Percentiles rank a stretch among this genome's conserved stretches.
phyloP scores from a whole-genome alignment of 345 rosid genomes.

The Physaria fendleri region DNA sequence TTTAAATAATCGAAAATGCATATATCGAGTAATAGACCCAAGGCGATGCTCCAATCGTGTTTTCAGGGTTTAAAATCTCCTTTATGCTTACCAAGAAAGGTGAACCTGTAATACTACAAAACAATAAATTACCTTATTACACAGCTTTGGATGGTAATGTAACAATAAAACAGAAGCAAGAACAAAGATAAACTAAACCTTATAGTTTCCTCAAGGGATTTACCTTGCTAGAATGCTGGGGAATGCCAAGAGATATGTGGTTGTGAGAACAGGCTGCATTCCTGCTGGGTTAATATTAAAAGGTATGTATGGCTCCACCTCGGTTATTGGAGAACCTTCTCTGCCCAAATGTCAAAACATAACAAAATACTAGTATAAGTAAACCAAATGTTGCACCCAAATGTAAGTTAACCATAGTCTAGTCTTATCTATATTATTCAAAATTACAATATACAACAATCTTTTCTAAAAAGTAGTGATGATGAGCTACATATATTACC shows the following conservation, averaged over 20 bases:
- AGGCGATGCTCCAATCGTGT: conserved; percentile 76
- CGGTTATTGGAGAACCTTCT: conserved; percentile 80
- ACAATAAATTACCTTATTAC: conserved; percentile 25
- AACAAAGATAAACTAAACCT: not conserved
- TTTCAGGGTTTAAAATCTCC: conserved; percentile 84
- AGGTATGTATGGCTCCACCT: conserved; percentile 92
- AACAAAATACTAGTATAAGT: conserved; percentile 7
- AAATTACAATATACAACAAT: not conserved
- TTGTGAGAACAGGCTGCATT: conserved; percentile 95
- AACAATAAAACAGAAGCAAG: not conserved
- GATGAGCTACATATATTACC: conserved; percentile 34
- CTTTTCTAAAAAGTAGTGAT: conserved; percentile 1
- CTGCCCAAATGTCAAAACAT: conserved; percentile 41
- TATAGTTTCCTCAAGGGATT: not conserved
- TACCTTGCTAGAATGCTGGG: conserved; percentile 96
- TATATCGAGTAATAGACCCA: conserved; percentile 88
- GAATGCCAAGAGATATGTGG: conserved; percentile 77
- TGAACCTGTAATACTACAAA: conserved; percentile 66
- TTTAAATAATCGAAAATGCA: conserved; percentile 85
- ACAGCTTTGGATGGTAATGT: conserved; percentile 11
- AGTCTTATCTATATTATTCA: not conserved
- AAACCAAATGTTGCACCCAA: conserved; percentile 1
- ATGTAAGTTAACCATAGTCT: not conserved
- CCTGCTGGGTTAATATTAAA: conserved; percentile 95
- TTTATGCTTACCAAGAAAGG: conserved; percentile 71